These are phyloP conservation scores for Salinomyces thailandicus DNA, from an alignment of 2,329 filamentous ascomycete genomes.

Conservation along the genomic window DNA sequence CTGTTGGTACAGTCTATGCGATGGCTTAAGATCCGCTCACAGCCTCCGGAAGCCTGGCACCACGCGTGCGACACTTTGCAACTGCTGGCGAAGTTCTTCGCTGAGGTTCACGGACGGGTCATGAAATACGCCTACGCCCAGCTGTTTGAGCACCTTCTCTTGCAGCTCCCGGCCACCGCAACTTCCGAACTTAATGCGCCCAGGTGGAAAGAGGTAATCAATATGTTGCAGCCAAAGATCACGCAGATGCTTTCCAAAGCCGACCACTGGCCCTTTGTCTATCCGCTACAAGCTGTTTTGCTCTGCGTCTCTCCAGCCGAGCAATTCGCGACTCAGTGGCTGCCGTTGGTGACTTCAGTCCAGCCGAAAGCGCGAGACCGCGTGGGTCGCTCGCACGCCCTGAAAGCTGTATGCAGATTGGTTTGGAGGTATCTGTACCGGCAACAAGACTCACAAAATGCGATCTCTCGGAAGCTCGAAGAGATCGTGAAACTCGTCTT, in stretches of 20 bases:
- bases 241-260: constrained; percentile 82
- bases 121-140: constrained; percentile 94
- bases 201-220: constrained; percentile 79
- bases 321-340: constrained; percentile 75
- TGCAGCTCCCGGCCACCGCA: constrained; percentile 76
- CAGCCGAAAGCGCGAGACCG: constrained; percentile 80
- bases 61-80: constrained; percentile 83
- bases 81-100: constrained; percentile 70
- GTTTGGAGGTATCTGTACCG: constrained; percentile 94
- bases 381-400: constrained; percentile 61
- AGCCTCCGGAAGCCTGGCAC: constrained; percentile 66
- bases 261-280: constrained; percentile 81
- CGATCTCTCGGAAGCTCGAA: constrained; percentile 69
- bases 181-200: constrained; percentile 65
- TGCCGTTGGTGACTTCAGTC: constrained; percentile 65
- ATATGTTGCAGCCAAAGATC: constrained; percentile 65
- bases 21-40: constrained; percentile 66
- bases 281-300: constrained; percentile 76
- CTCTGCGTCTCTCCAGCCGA: constrained; percentile 83
- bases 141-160: constrained; percentile 72
- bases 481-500: constrained; percentile 80
- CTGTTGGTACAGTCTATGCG: constrained; percentile 86
- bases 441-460: constrained; percentile 54
- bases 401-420: constrained; percentile 81
- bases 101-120: constrained; percentile 72